Percentiles rank a stretch among this genome's conserved stretches.
These are phyloP conservation scores for Phoma sp. DNA, from an alignment of 2,329 filamentous ascomycete species.

Conservation along the genomic window DNA sequence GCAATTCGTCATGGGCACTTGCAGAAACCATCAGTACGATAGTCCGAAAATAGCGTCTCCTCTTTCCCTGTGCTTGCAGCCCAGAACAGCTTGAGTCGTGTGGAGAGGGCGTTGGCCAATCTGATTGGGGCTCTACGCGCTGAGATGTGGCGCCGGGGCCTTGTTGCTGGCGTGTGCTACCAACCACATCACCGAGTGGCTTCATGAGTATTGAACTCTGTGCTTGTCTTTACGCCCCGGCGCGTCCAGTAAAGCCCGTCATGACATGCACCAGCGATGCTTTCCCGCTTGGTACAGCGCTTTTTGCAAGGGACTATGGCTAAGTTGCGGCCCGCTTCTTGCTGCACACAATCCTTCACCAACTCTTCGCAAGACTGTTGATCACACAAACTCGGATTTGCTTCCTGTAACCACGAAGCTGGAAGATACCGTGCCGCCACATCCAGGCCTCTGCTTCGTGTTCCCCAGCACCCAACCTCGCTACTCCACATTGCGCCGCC, in stretches of 20 bases:
- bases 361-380: conserved; percentile 23
- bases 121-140: conserved; percentile 15
- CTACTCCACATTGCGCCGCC: conserved; percentile 17
- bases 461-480: conserved; percentile 4
- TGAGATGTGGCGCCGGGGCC: conserved; percentile 22
- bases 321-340: conserved; percentile 26
- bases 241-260: conserved; percentile 32
- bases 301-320: conserved; percentile 29
- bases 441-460: conserved; percentile 9
- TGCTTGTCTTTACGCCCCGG: conserved; percentile 35
- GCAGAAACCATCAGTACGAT: conserved; percentile 10
- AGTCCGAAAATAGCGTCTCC: conserved; percentile 35
- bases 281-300: conserved; percentile 26
- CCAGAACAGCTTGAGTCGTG: conserved; percentile 22
- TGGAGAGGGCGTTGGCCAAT: conserved; percentile 13
- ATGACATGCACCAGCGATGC: conserved; percentile 26
- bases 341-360: conserved; percentile 27
- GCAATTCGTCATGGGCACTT: conserved; percentile 11
- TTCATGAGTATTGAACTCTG: conserved; percentile 27
- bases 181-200: conserved; percentile 42
- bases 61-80: conserved; percentile 27
- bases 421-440: conserved; percentile 11
- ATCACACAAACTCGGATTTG: conserved; percentile 16
- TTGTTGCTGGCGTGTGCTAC: conserved; percentile 30
- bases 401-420: conserved; percentile 18